Base-by-base conservation (phyloP, 495 filamentous ascomycete species). In the Aspergillus diversus region DNA sequence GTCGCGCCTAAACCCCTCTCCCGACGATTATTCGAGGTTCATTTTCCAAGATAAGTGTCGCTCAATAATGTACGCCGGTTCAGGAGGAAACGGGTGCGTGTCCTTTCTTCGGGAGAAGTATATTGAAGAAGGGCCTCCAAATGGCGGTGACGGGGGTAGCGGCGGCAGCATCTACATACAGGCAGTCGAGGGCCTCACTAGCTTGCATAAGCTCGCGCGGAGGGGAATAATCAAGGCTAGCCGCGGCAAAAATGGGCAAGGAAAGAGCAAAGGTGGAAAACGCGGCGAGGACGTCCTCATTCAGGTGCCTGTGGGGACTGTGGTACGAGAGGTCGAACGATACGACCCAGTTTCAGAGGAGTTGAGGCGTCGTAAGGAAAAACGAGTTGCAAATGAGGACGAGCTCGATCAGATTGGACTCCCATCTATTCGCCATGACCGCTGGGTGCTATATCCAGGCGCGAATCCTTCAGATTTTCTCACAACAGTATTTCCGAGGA, bases 91-190 rank as follows among this genome's bases (percentile, higher is more conserved):
- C 66, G 95, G 95, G 55, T 99, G 95, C 71, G 89, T 97, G 55
- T 93, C 95, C 0, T 99, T 96, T 73, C 79, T 96, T 42, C 87
- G 93, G 3, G 95, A 99, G 67, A 93, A 93, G 61, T 98, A 86
- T 73, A 81, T 97, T 27, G 83, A 87, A 51, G 84, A 92, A 57
- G 95, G 95, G 0, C 94, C 94, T n/a, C 82, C 95, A n/a, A 97
- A 98, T 74, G 96, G 95, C 52, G 95, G 95, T 53, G 92, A 98
- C 73, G 95, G 95, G 33, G 95, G 95, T 13, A 89, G 84, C 55
- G 95, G 95, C 50, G 95, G 95, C 17, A 93, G 88, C 68, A 79
- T 99, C 63, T 98, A 95, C 77, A 95, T 99, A 58, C 96, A 97
- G 74, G 93, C 95, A 5, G 87, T 97, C 8, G 88, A 88, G 47